These are phyloP conservation scores for Penicillium goetzii DNA, from an alignment of 495 filamentous ascomycete genomes.

Conservation along the genomic window DNA sequence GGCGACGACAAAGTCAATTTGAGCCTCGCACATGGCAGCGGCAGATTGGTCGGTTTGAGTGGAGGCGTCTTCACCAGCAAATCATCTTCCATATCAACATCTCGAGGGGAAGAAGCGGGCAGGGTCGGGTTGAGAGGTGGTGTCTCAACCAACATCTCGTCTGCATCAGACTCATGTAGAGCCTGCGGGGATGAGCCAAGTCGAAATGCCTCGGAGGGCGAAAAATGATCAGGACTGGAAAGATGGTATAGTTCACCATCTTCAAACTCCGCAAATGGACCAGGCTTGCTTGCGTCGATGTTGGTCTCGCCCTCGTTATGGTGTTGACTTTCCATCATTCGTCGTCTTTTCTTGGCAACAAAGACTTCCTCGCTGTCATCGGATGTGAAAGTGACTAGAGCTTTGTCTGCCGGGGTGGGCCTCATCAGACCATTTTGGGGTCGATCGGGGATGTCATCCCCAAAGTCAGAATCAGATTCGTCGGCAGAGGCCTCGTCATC, in stretches of 20 bases:
- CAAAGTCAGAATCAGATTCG: not conserved
- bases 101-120: not conserved
- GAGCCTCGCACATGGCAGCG: not conserved
- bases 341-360: slow-evolving; percentile 12
- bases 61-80: slow-evolving; percentile 2
- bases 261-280: not conserved
- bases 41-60: not conserved
- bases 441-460: not conserved
- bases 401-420: not conserved
- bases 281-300: not conserved
- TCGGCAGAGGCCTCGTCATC: not conserved
- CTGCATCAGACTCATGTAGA: slow-evolving; percentile 5
- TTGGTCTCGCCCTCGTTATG: not conserved
- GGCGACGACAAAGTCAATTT: not conserved
- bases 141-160: slow-evolving; percentile 32
- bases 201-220: not conserved
- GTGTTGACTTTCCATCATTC: not conserved
- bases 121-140: slow-evolving; percentile 36
- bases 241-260: not conserved
- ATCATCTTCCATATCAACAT: slow-evolving; percentile 7
- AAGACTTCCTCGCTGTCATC: slow-evolving; percentile 5
- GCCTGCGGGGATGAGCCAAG: not conserved
- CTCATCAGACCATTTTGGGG: not conserved
- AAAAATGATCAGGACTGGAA: not conserved
- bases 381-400: not conserved